Percentiles rank a stretch among this genome's conserved stretches.
Evolutionary conservation across 352 stramenopile genomes (phyloP).

Genomic region (Phytophthora agathidicida): DNA sequence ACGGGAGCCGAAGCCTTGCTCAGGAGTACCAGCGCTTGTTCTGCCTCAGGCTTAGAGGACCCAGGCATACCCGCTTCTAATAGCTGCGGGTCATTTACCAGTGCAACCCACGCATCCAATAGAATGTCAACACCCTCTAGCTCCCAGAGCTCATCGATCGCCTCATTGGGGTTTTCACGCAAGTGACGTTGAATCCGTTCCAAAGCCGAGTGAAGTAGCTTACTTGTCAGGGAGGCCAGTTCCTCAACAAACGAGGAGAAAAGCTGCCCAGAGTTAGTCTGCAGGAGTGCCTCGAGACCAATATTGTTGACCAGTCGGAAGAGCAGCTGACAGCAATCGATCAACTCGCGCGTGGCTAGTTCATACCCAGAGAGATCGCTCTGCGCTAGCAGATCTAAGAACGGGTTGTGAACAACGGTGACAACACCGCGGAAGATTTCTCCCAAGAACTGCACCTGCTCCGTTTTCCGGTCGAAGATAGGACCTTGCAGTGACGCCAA

Average conservation of each 20-base stretch:
- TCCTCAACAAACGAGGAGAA: slow-evolving; percentile 73
- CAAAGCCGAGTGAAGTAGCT: slow-evolving; percentile 69
- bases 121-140: slow-evolving; percentile 82
- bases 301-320: slow-evolving; percentile 84
- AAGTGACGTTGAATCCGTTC: slow-evolving; percentile 69
- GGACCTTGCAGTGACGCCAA: slow-evolving; percentile 75
- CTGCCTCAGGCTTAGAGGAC: slow-evolving; percentile 32
- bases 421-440: slow-evolving; percentile 77
- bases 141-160: slow-evolving; percentile 83
- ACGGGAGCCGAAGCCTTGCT: slow-evolving; percentile 68
- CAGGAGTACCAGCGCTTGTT: slow-evolving; percentile 47
- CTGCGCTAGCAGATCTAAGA: slow-evolving; percentile 72
- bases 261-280: slow-evolving; percentile 45
- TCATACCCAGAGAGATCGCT: slow-evolving; percentile 70
- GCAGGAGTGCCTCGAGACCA: slow-evolving; percentile 55
- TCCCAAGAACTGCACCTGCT: slow-evolving; percentile 69
- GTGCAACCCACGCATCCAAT: slow-evolving; percentile 80
- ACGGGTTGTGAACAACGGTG: slow-evolving; percentile 69
- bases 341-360: slow-evolving; percentile 79
- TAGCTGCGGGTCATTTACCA: slow-evolving; percentile 65
- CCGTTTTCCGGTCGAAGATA: slow-evolving; percentile 66
- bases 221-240: slow-evolving; percentile 70
- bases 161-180: slow-evolving; percentile 43
- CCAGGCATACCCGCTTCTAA: slow-evolving; percentile 36
- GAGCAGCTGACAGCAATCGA: slow-evolving; percentile 84